Percentiles rank a stretch among this genome's conserved stretches.
Evolutionary conservation across 2,329 filamentous ascomycete genomes (phyloP).

Genomic region (Colletotrichum siamense): DNA sequence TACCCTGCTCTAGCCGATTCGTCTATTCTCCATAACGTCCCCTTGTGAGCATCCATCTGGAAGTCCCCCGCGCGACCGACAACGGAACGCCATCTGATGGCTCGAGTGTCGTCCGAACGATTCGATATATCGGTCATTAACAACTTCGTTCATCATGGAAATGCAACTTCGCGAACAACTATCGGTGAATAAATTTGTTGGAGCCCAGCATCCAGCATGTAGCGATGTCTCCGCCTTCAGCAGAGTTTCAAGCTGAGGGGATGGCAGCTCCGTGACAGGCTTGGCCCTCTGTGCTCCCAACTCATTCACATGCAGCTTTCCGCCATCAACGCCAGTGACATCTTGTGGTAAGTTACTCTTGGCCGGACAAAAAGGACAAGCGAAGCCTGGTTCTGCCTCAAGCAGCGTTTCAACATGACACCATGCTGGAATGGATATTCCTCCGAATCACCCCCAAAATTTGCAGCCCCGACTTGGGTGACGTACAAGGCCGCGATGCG

Average conservation of each 20-base stretch:
- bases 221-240: not conserved
- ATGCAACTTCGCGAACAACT: not conserved
- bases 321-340: not conserved
- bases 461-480: not conserved
- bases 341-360: not conserved
- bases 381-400: not conserved
- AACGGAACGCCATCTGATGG: not conserved
- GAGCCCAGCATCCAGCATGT: not conserved
- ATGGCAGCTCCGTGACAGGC: not conserved
- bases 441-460: not conserved
- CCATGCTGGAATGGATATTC: constrained; percentile 5
- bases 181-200: not conserved
- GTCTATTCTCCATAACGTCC: not conserved
- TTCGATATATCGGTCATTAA: not conserved
- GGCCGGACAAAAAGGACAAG: not conserved
- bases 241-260: not conserved
- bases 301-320: not conserved
- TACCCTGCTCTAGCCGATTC: not conserved
- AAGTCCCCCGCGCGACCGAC: not conserved
- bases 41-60: not conserved
- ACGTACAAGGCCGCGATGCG: not conserved
- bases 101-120: not conserved
- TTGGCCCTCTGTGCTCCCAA: not conserved
- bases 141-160: not conserved
- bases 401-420: constrained; percentile 8